A percentile compares a stretch with the other conserved stretches of the same genome.
Evolutionary conservation across 2,329 filamentous ascomycete genomes (phyloP).

Genomic region (Blastomyces percursus): DNA sequence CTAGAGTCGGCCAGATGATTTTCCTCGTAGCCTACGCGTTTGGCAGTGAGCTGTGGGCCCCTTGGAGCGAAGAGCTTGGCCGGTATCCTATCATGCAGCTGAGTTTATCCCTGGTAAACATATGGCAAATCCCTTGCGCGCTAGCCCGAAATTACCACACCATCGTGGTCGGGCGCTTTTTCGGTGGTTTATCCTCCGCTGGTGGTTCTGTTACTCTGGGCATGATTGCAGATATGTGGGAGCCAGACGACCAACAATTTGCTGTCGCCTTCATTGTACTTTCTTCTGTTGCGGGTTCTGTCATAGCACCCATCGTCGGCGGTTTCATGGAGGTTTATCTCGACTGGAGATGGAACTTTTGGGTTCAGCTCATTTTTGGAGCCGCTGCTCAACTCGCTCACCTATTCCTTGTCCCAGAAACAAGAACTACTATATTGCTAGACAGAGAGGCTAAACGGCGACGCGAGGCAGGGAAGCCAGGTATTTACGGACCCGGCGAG

Average conservation of each 20-base stretch:
- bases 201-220: constrained; percentile 55
- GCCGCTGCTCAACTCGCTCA: constrained; percentile 42
- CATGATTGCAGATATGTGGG: constrained; percentile 54
- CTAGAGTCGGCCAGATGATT: constrained; percentile 60
- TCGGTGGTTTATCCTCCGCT: constrained; percentile 53
- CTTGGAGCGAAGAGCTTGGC: constrained; percentile 73
- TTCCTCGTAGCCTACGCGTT: constrained; percentile 72
- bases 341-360: constrained; percentile 51
- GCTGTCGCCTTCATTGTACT: constrained; percentile 51
- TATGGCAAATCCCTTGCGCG: constrained; percentile 62
- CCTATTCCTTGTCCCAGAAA: constrained; percentile 44
- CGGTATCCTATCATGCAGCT: constrained; percentile 63
- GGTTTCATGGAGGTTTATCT: constrained; percentile 41
- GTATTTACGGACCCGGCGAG: constrained; percentile 64
- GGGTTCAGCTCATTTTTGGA: constrained; percentile 51
- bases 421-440: constrained; percentile 47
- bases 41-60: constrained; percentile 77
- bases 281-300: constrained; percentile 45
- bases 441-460: constrained; percentile 48
- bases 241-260: constrained; percentile 46
- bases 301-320: constrained; percentile 39
- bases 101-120: constrained; percentile 61
- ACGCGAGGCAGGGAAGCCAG: constrained; percentile 44
- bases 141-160: constrained; percentile 60
- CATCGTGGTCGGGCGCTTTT: constrained; percentile 56